Evolutionary conservation across 1,284 basidiomycete species (phyloP).

Genomic region (Sanghuangporus sanghuang): DNA sequence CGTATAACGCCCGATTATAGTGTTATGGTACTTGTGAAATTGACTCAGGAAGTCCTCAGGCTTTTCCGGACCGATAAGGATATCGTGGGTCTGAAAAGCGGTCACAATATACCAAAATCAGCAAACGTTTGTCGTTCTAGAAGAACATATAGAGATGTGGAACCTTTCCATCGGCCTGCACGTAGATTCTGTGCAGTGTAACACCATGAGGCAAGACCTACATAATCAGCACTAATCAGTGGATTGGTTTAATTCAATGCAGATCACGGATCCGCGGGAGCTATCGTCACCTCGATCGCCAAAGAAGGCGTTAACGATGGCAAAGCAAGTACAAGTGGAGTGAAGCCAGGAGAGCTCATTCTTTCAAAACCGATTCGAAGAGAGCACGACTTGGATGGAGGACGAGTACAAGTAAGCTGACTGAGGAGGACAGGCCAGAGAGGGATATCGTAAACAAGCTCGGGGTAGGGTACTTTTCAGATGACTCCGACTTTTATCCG

Average conservation of each 20-base stretch:
- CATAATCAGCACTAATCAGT: not conserved
- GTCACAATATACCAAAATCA: slow-evolving; percentile 4
- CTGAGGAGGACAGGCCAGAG: not conserved
- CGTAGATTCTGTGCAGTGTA: slow-evolving; percentile 59
- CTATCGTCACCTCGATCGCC: slow-evolving; percentile 18
- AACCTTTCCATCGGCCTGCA: slow-evolving; percentile 60
- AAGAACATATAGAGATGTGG: slow-evolving; percentile 19
- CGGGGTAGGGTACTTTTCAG: not conserved
- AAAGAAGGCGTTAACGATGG: slow-evolving; percentile 20
- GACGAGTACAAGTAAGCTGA: not conserved
- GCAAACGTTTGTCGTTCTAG: not conserved
- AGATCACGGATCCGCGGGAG: not conserved
- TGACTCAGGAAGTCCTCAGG: slow-evolving; percentile 51
- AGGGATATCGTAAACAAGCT: not conserved
- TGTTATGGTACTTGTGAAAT: slow-evolving; percentile 58
- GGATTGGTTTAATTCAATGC: not conserved
- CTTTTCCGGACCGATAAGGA: slow-evolving; percentile 65
- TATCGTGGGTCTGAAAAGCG: slow-evolving; percentile 56
- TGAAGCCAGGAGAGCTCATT: slow-evolving; percentile 15
- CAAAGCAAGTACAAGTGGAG: slow-evolving; percentile 17
- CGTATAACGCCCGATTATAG: slow-evolving; percentile 65
- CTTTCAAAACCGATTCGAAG: not conserved
- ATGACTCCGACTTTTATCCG: not conserved
- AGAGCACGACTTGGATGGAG: not conserved
- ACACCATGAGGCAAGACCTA: slow-evolving; percentile 63